These are phyloP conservation scores for Fomitopsis pinicola DNA, from an alignment of 1,284 basidiomycete species.

Conservation along the genomic window DNA sequence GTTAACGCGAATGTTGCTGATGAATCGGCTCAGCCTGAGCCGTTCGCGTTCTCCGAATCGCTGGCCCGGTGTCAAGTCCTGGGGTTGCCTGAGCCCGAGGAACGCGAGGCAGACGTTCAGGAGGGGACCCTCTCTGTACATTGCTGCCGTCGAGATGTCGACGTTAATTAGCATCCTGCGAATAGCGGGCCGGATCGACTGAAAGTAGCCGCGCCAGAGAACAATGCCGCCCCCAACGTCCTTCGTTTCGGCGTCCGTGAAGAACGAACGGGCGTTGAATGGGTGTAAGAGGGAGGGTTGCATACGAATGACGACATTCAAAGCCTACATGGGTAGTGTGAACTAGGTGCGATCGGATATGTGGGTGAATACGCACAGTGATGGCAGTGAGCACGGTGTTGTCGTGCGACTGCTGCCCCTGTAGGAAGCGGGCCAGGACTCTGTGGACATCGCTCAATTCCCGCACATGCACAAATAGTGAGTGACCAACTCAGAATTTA, in stretches of 20 bases:
- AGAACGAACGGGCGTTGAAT: conserved; percentile 74
- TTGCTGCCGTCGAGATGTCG: conserved; percentile 71
- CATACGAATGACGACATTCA: conserved; percentile 75
- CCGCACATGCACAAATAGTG: not conserved
- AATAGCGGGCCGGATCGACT: conserved; percentile 69
- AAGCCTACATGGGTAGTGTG: conserved; percentile 38
- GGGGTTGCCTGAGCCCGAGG: conserved; percentile 37
- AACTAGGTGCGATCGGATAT: not conserved
- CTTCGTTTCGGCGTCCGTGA: conserved; percentile 58
- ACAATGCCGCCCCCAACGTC: conserved; percentile 66
- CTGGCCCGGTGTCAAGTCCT: conserved; percentile 34
- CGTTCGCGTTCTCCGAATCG: not conserved
- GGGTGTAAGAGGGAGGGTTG: conserved; percentile 65
- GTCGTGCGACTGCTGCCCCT: conserved; percentile 65
- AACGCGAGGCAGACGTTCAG: conserved; percentile 55
- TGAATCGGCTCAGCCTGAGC: not conserved
- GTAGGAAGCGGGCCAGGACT: conserved; percentile 59
- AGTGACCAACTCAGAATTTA: conserved; percentile 64
- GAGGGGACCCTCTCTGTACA: conserved; percentile 57
- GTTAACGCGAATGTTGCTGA: not conserved
- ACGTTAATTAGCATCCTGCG: conserved; percentile 70
- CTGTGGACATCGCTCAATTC: conserved; percentile 29
- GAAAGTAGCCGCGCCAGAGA: conserved; percentile 74
- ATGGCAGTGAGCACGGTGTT: conserved; percentile 68
- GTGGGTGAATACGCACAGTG: conserved; percentile 40